A percentile compares a stretch with the other conserved stretches of the same genome.
Conservation (phyloP, 23 red algal genomes). For the Gracilariopsis chorda region DNA sequence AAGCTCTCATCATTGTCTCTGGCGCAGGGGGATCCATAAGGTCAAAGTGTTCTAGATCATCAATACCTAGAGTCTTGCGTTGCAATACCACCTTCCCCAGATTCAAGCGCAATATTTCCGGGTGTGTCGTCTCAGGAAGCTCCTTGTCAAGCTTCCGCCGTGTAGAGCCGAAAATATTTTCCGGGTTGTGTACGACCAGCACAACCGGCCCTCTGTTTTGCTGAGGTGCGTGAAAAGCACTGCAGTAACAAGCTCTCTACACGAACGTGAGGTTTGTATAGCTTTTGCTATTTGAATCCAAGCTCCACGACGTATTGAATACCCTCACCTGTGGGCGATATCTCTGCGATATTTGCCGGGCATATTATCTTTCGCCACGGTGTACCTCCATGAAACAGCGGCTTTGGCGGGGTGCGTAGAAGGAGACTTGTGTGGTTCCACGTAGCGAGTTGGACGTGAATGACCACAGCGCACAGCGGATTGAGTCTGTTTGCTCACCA, state of each 20-base stretch:
- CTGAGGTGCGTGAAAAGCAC: constrained; percentile 77
- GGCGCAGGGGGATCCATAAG: constrained; percentile 98
- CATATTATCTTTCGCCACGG: constrained; percentile 84
- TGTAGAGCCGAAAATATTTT: constrained; percentile 90
- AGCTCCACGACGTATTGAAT: constrained; percentile 93
- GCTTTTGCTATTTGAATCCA: constrained; percentile 88
- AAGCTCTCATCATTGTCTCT: constrained; percentile 93
- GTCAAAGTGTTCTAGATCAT: constrained; percentile 97
- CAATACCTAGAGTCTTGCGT: constrained; percentile 76
- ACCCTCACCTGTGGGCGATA: constrained; percentile 92
- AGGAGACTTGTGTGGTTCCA: too few species aligned
- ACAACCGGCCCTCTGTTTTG: constrained; percentile 90
- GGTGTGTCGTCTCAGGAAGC: constrained; percentile 70
- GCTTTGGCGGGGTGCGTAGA: constrained; percentile 75
- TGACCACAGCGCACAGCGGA: too few species aligned
- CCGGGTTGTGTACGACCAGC: constrained; percentile 91
- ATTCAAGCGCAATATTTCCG: constrained; percentile 96
- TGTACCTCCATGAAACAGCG: constrained; percentile 36
- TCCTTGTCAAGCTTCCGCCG: constrained; percentile 77
- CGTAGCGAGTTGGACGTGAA: too few species aligned
- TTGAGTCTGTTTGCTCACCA: too few species aligned
- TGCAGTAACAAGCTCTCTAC: constrained; percentile 78
- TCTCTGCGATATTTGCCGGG: constrained; percentile 96
- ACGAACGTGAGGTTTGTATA: constrained; percentile 79
- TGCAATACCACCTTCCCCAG: constrained; percentile 91